Percentiles rank a stretch among this genome's conserved stretches.
phyloP scores from a whole-genome alignment of 345 rosid genomes.

The Salix suchowensis region DNA sequence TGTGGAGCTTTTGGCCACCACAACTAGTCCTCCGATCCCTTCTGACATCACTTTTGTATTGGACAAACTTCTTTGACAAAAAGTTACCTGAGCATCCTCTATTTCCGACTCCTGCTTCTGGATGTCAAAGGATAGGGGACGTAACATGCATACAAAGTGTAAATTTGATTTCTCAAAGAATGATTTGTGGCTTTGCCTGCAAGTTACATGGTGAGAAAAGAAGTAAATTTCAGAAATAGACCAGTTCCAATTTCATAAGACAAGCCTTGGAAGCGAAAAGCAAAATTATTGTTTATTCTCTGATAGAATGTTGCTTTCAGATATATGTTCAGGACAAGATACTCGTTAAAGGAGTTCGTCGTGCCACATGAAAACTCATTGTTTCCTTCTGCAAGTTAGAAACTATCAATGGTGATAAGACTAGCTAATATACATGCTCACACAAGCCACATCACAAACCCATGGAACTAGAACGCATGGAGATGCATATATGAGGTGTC shows the following conservation, averaged over 20 bases:
- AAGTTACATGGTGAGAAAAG: background rate
- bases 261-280: background rate
- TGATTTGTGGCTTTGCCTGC: constrained; percentile 68
- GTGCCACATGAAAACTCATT: background rate
- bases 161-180: constrained; percentile 78
- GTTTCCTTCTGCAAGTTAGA: background rate
- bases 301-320: background rate
- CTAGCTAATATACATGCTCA: background rate
- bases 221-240: background rate
- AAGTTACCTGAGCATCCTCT: constrained; percentile 62
- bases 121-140: constrained; percentile 63
- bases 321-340: background rate
- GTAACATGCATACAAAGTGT: constrained; percentile 72
- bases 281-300: background rate
- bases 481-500: background rate
- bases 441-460: background rate
- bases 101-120: constrained; percentile 70
- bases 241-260: background rate
- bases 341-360: background rate
- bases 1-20: too few species aligned
- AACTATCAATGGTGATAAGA: background rate
- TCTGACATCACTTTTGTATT: background rate
- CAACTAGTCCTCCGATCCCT: too few species aligned
- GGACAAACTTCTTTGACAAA: background rate
- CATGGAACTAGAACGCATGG: background rate